Percentiles rank a stretch among this genome's conserved stretches.
Evolutionary conservation across 1,284 basidiomycete genomes (phyloP).

Genomic region (Exobasidium rhododendri): DNA sequence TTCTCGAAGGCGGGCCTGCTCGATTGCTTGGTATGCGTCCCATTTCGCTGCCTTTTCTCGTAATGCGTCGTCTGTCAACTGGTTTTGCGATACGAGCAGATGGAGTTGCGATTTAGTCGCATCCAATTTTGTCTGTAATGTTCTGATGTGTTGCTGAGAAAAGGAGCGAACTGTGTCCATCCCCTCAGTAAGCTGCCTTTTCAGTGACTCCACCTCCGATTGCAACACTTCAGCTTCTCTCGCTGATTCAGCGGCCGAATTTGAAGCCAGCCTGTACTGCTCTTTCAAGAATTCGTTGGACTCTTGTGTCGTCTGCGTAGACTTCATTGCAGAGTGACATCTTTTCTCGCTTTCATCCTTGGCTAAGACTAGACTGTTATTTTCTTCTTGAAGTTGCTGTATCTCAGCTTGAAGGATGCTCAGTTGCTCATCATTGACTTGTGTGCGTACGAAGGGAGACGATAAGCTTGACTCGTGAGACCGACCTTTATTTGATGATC

Average conservation of each 20-base stretch:
- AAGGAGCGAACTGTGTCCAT: not conserved
- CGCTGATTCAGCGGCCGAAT: not conserved
- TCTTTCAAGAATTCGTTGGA: not conserved
- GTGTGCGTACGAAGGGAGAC: no score
- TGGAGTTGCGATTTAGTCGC: not conserved
- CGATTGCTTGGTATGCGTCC: constrained; percentile 5
- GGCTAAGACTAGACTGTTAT: not conserved
- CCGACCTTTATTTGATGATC: not conserved
- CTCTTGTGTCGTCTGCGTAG: not conserved
- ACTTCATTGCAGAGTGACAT: no score
- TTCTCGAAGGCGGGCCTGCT: not conserved
- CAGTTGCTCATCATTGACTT: not conserved
- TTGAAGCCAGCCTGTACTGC: not conserved
- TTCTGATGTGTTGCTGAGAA: not conserved
- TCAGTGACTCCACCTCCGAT: not conserved
- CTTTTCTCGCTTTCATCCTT: not conserved
- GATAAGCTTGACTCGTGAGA: not conserved
- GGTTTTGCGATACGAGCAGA: constrained; percentile 2
- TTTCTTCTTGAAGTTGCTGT: constrained; percentile 2
- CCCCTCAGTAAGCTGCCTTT: constrained; percentile 1
- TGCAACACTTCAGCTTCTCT: not conserved
- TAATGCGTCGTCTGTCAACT: not conserved
- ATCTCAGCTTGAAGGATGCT: not conserved
- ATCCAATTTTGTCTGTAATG: not conserved
- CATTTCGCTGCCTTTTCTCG: constrained; percentile 6